Evolutionary conservation across 2,329 filamentous ascomycete genomes (phyloP).

Genomic region (Nannizziopsis barbatae): DNA sequence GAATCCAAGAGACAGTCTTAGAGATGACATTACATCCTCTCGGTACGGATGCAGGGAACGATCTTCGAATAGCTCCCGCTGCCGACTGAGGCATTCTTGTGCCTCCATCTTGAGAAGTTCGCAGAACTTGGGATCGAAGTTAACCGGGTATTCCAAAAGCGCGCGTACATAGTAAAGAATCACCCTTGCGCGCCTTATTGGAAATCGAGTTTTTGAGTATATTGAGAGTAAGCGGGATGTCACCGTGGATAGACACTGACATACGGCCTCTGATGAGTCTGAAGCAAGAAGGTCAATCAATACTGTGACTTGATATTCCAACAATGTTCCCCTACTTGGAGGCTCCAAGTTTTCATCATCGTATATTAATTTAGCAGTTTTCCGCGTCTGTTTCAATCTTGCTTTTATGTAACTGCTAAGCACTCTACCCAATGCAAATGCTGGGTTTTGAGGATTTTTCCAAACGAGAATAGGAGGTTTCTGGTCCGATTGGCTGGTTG

Average conservation of each 20-base stretch:
- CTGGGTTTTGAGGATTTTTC: conserved; percentile 27
- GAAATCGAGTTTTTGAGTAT: conserved; percentile 24
- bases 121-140: conserved; percentile 21
- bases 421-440: conserved; percentile 30
- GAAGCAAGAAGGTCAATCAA: conserved; percentile 24
- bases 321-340: conserved; percentile 22
- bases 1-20: conserved; percentile 28
- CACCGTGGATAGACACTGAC: conserved; percentile 22
- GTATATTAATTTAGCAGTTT: conserved; percentile 20
- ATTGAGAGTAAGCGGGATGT: conserved; percentile 26
- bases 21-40: conserved; percentile 25
- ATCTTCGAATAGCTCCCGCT: conserved; percentile 20
- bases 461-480: conserved; percentile 22
- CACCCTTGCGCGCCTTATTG: conserved; percentile 30
- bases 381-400: conserved; percentile 19
- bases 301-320: conserved; percentile 31
- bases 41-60: conserved; percentile 20
- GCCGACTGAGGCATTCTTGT: conserved; percentile 14
- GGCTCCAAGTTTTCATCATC: conserved; percentile 24
- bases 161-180: conserved; percentile 28
- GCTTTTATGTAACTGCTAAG: conserved; percentile 27
- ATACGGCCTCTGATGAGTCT: conserved; percentile 22
- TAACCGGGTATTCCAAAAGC: conserved; percentile 24
- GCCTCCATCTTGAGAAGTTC: conserved; percentile 23
- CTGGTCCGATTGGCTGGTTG: conserved; percentile 20